Conservation (phyloP, 176 grass and related monocot genomes). For the Pharus latifolius region DNA sequence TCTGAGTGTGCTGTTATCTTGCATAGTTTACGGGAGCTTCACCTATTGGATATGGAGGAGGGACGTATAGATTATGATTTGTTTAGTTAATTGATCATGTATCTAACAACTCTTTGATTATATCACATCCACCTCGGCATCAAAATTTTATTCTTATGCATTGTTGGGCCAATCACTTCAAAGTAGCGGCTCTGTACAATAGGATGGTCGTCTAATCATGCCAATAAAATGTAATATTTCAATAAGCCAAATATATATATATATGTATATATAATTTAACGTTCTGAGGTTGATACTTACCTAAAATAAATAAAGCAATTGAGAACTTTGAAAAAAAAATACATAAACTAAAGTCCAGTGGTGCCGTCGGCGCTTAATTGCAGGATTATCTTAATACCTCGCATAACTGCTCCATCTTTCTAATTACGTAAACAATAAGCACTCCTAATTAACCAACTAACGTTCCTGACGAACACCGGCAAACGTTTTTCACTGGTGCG, state of each 20-base stretch:
- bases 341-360: not conserved
- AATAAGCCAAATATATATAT: not conserved
- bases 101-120: too few species aligned
- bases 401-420: not conserved
- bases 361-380: not conserved
- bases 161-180: slow-evolving; percentile 2
- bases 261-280: not conserved
- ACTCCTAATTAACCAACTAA: not conserved
- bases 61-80: too few species aligned
- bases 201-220: not conserved
- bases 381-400: not conserved
- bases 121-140: too few species aligned
- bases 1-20: too few species aligned
- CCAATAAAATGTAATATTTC: not conserved
- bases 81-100: too few species aligned
- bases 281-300: not conserved
- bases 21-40: too few species aligned
- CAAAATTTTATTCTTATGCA: slow-evolving; percentile 5
- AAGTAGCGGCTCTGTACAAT: slow-evolving; percentile 4
- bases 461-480: not conserved
- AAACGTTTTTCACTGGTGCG: not conserved
- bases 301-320: not conserved
- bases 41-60: too few species aligned
- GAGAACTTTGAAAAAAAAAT: not conserved
- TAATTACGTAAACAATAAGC: not conserved